Percentiles rank a stretch among this genome's conserved stretches.
These are phyloP conservation scores for Endothia cerciana DNA, from an alignment of 2,329 filamentous ascomycete genomes.

Conservation along the genomic window DNA sequence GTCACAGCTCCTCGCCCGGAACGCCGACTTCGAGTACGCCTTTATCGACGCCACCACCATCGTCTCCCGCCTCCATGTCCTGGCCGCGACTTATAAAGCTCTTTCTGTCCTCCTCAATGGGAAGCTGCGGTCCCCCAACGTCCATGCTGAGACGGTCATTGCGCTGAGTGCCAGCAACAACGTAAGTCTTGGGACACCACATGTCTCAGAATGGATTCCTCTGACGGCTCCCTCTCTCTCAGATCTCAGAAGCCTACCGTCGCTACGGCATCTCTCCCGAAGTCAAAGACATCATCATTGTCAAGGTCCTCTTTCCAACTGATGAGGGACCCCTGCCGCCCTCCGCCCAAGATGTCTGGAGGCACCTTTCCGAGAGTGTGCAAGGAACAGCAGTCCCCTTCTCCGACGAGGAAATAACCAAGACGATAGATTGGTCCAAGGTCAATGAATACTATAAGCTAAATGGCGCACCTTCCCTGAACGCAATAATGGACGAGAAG, in stretches of 20 bases:
- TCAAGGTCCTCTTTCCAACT: conserved; percentile 71
- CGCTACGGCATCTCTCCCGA: conserved; percentile 78
- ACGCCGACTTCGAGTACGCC: conserved; percentile 87
- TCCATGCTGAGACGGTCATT: conserved; percentile 87
- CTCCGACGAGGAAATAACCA: conserved; percentile 64
- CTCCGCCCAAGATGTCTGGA: conserved; percentile 52
- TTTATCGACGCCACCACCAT: conserved; percentile 86
- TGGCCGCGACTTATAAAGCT: conserved; percentile 79
- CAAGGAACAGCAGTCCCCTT: conserved; percentile 64
- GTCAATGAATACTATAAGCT: conserved; percentile 89
- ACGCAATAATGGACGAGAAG: conserved; percentile 48
- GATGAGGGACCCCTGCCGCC: conserved; percentile 45
- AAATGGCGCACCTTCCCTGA: conserved; percentile 59
- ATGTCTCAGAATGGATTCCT: background rate
- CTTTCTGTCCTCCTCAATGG: conserved; percentile 65
- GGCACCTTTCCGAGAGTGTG: conserved; percentile 65
- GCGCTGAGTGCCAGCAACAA: conserved; percentile 83
- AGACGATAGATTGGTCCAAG: conserved; percentile 66
- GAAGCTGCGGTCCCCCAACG: conserved; percentile 76
- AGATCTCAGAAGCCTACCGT: conserved; percentile 92
- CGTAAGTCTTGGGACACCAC: conserved; percentile 48
- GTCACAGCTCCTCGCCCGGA: conserved; percentile 81
- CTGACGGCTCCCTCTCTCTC: conserved; percentile 14
- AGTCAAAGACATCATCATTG: conserved; percentile 73
- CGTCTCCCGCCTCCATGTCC: conserved; percentile 71